These are phyloP conservation scores for Wickerhamiella cacticola DNA, from an alignment of 805 yeast species.

Conservation along the genomic window DNA sequence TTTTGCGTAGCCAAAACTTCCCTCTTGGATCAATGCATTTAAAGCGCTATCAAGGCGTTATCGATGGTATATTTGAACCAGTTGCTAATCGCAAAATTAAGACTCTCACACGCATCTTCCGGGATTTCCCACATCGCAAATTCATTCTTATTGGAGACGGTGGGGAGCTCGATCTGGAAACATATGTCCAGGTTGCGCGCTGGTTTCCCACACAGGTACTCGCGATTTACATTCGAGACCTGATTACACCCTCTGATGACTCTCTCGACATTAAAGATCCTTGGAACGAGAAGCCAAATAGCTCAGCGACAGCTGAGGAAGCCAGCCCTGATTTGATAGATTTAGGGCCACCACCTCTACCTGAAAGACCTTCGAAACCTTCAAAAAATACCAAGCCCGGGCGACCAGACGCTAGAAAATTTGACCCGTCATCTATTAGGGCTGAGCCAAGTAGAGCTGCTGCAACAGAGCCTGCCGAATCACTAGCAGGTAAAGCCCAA, in stretches of 20 bases:
- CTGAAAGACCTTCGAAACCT: not conserved
- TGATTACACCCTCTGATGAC: slow-evolving; percentile 32
- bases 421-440: not conserved
- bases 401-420: not conserved
- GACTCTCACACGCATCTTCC: slow-evolving; percentile 47
- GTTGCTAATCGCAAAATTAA: slow-evolving; percentile 67
- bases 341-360: not conserved
- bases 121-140: slow-evolving; percentile 63
- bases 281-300: too few species aligned
- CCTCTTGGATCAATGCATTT: slow-evolving; percentile 80
- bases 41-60: slow-evolving; percentile 72
- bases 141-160: slow-evolving; percentile 89
- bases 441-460: not conserved
- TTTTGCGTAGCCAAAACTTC: slow-evolving; percentile 41
- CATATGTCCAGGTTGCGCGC: slow-evolving; percentile 61
- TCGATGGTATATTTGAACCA: slow-evolving; percentile 77
- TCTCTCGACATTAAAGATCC: slow-evolving; percentile 6
- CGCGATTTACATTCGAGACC: slow-evolving; percentile 72
- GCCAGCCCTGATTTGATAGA: slow-evolving; percentile 7
- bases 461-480: not conserved
- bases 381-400: slow-evolving; percentile 10
- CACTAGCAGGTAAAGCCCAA: not conserved
- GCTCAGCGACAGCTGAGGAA: not conserved
- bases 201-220: slow-evolving; percentile 49
- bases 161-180: slow-evolving; percentile 91